Evolutionary conservation across 2,329 filamentous ascomycete species (phyloP), one percentile per base, ranked within the genome.

Genomic region (Penicillium sp.): DNA sequence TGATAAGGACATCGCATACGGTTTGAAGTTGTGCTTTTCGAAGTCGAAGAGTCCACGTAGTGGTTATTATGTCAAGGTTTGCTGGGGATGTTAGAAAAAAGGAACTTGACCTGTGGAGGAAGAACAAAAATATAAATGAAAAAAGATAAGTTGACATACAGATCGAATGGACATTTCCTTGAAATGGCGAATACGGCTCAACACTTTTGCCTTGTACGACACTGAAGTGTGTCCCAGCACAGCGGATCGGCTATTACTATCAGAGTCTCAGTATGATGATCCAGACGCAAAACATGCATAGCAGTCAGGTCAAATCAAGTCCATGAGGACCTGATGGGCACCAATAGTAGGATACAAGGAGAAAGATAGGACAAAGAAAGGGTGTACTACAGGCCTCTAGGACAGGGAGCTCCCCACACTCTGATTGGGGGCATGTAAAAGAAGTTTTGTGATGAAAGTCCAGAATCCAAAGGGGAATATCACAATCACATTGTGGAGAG

Each of bases 1-100:
- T 66, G 71, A 71, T 60, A 75, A 62, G 69, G 71, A 73, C 73
- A 75, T 75, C 58, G 71, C 72, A 73, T 67, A 64, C 65, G 55
- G 48, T 52, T 40, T 40, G 42, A 46, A 45, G 43, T 37, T 43
- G 51, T 41, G 37, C 60, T 55, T 53, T 35, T 29, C 43, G 53
- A 53, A 33, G 54, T 63, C 61, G 43, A 46, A 19, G 62, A 49
- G 29, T 60, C 49, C 54, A 46, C 29, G 54, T 40, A 55, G 59
- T n/a, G 27, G 19, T 21, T 27, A 12, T 54, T 54, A 35, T 50
- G 27, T 38, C 40, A 45, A 56, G 7, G n/a, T 33, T 31, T 19
- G 35, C 54, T 56, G 33, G 8, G 2, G 29, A 25, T 38, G 54
- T 56, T 41, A 56, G 54, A 37, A 23, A 27, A 37, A 23, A 21